Evolutionary conservation across 768 basidiomycete species (phyloP), one percentile per base, ranked within the genome.

Genomic region (Boletus rex-veris): DNA sequence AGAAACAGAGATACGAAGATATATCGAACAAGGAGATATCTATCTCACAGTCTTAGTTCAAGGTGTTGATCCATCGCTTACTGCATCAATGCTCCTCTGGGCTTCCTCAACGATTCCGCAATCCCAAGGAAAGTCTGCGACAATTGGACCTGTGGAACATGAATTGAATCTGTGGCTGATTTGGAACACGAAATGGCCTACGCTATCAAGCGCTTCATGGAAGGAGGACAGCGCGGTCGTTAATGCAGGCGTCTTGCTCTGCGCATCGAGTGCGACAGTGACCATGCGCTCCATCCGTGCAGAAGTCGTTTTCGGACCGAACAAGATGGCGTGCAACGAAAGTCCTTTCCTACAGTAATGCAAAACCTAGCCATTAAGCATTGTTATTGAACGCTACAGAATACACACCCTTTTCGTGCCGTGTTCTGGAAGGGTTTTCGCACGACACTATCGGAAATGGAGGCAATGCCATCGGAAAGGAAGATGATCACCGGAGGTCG

Each of bases 301-400:
- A 46, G 54, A 55, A 2, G 50, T 63, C 35, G 0, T 5, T n/a
- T 64, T 56, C 3, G 72, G 68, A 7, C 82, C 83, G 40, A 84
- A 84, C 2, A 78, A 71, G 31, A 85, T 79, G 0, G 81, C 69
- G n/a, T 84, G 83, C 53, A 85, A 77, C 2, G 82, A 81, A 4
- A 85, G 69, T 16, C 79, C 74, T 67, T 75, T 77, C 19, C 83
- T 84, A 30, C 11, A 28, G 26, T 14, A 31, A 39, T 18, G 14
- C 53, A 28, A 10, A 44, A 40, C 3, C 21, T 31, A 40, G 15
- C 7, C 3, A 7, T 0, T 15, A 19, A 40, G 11, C 28, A 28
- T 28, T 28, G 1, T 28, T 2, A 28, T 28, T 24, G 28, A 28
- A 2, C 7, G 28, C 8, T 28, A 28, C 5, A 5, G 24, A 24